These are phyloP conservation scores for Codiaeum variegatum DNA, from an alignment of 441 rosid species.

Conservation along the genomic window DNA sequence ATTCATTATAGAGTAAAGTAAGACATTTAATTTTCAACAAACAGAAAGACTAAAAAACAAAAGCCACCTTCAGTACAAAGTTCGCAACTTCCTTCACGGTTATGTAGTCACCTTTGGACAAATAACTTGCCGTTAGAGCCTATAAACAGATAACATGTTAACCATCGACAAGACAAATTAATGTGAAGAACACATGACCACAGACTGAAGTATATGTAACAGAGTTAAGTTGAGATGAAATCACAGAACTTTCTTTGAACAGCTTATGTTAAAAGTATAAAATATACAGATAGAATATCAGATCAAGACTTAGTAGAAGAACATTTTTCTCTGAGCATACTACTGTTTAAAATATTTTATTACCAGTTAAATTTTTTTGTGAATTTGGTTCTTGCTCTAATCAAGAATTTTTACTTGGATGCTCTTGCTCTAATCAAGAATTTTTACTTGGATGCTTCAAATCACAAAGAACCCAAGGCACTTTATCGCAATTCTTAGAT, in stretches of 20 bases:
- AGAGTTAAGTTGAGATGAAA: not conserved
- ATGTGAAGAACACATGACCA: not conserved
- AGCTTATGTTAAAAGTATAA: not conserved
- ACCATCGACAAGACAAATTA: slow-evolving; percentile 14
- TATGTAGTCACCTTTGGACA: slow-evolving; percentile 63
- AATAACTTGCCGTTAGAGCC: slow-evolving; percentile 81
- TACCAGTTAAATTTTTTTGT: not conserved
- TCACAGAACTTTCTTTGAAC: not conserved
- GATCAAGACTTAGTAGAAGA: not conserved
- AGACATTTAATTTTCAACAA: not conserved
- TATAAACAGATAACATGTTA: slow-evolving; percentile 25
- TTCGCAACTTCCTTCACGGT: slow-evolving; percentile 63
- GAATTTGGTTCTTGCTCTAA: not conserved
- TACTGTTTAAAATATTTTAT: not conserved
- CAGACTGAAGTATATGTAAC: not conserved
- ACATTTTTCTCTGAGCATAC: not conserved
- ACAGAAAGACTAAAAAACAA: slow-evolving; percentile 14
- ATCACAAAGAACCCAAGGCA: not conserved
- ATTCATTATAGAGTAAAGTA: not conserved
- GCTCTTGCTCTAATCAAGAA: too few species aligned
- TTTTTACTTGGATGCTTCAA: not conserved
- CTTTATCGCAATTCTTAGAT: not conserved
- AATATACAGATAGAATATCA: not conserved
- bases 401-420: not conserved
- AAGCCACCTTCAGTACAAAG: slow-evolving; percentile 65